These are phyloP conservation scores for Protomyces lactucae-debilis DNA, from an alignment of 1,139 yeast genomes.

Conservation along the genomic window DNA sequence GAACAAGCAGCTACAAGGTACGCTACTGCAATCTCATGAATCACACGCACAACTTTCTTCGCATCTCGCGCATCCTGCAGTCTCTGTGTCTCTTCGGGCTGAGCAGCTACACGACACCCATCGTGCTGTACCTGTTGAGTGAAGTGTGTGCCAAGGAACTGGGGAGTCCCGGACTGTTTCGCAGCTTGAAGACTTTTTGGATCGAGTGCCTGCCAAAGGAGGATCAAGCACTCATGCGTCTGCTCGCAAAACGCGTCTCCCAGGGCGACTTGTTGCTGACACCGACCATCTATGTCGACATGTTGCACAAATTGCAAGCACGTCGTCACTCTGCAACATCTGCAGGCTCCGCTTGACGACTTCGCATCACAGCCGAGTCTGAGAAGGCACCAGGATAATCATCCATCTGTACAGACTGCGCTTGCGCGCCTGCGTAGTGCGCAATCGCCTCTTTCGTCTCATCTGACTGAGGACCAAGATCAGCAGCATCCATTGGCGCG, in stretches of 20 bases:
- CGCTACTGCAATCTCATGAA: slow-evolving; percentile 4
- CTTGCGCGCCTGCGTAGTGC: not conserved
- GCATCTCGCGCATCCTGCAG: slow-evolving; percentile 17
- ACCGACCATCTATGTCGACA: not conserved
- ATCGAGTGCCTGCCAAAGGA: slow-evolving; percentile 1
- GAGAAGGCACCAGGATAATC: not conserved
- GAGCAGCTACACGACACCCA: not conserved
- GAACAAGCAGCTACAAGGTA: not conserved
- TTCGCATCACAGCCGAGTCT: no score
- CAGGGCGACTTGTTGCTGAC: not conserved
- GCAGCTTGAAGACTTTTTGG: slow-evolving; percentile 13
- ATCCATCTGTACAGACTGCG: not conserved
- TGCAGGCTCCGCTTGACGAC: no score
- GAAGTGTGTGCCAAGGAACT: slow-evolving; percentile 1
- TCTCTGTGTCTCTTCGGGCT: slow-evolving; percentile 8
- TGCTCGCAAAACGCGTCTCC: not conserved
- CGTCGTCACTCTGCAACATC: not conserved
- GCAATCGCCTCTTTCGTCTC: slow-evolving; percentile 17
- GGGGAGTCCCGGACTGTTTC: not conserved
- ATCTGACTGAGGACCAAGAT: slow-evolving; percentile 15
- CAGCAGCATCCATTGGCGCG: slow-evolving; percentile 25
- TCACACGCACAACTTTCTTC: not conserved
- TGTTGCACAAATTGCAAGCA: not conserved
- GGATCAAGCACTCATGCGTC: not conserved
- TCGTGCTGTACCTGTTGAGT: slow-evolving; percentile 8